These are phyloP conservation scores for Zygosaccharomyces pseudobailii DNA, from an alignment of 1,139 yeast species.

Conservation along the genomic window DNA sequence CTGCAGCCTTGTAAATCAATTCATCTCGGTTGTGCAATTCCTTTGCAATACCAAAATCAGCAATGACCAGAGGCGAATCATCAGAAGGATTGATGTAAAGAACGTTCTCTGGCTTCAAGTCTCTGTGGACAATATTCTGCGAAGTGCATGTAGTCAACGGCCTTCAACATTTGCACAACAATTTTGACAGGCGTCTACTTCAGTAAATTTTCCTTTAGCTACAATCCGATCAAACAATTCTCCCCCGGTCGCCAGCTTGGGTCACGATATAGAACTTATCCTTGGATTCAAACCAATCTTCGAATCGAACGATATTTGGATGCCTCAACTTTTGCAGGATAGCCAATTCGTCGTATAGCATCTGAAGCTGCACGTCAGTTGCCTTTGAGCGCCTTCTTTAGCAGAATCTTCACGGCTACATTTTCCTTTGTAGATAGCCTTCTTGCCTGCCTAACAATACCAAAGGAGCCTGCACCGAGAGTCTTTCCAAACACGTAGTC, in stretches of 20 bases:
- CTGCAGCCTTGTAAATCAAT: slow-evolving; percentile 72
- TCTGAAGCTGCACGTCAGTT: slow-evolving; percentile 47
- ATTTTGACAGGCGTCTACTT: slow-evolving; percentile 74
- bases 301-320: slow-evolving; percentile 76
- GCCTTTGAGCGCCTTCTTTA: slow-evolving; percentile 76
- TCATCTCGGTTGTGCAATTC: slow-evolving; percentile 54
- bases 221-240: slow-evolving; percentile 84
- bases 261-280: slow-evolving; percentile 75
- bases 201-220: slow-evolving; percentile 73
- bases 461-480: slow-evolving; percentile 88
- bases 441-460: slow-evolving; percentile 77
- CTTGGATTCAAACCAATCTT: slow-evolving; percentile 84
- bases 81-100: slow-evolving; percentile 46
- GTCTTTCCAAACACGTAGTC: slow-evolving; percentile 71
- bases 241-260: slow-evolving; percentile 81
- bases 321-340: slow-evolving; percentile 62
- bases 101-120: slow-evolving; percentile 85
- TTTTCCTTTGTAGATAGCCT: slow-evolving; percentile 55
- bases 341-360: slow-evolving; percentile 71
- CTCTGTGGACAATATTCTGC: slow-evolving; percentile 79
- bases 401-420: slow-evolving; percentile 81
- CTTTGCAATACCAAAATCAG: slow-evolving; percentile 92
- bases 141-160: slow-evolving; percentile 70
- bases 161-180: slow-evolving; percentile 64
- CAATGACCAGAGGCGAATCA: slow-evolving; percentile 70